Evolutionary conservation across 192 early-diverging fungal genomes (phyloP).

Genomic region (Linnemannia zychae): DNA sequence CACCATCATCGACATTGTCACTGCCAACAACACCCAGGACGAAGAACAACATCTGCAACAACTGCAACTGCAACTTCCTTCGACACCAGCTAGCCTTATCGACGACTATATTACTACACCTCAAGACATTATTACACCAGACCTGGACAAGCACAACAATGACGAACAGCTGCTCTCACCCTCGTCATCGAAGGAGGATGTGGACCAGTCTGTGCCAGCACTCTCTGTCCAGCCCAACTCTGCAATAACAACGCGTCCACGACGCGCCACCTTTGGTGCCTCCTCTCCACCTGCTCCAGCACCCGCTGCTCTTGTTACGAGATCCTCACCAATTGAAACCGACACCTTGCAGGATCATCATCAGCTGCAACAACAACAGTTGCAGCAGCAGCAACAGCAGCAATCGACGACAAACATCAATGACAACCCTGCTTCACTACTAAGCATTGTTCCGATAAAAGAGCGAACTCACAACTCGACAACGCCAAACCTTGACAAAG

Average conservation of each 20-base stretch:
- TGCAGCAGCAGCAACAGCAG: not conserved
- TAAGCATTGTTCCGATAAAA: not conserved
- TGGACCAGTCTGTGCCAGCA: not conserved
- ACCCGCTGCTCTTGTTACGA: not conserved
- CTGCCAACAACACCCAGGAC: not conserved
- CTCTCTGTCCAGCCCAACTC: not conserved
- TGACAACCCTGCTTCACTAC: not conserved
- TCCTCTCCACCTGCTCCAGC: not conserved
- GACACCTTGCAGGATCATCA: not conserved
- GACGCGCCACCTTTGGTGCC: not conserved
- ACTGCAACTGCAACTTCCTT: not conserved
- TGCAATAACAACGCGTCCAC: not conserved
- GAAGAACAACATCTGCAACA: not conserved
- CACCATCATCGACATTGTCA: not conserved
- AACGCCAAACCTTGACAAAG: not conserved
- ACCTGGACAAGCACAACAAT: not conserved
- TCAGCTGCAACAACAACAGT: not conserved
- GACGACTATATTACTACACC: not conserved
- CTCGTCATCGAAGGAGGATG: not conserved
- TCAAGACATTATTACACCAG: not conserved
- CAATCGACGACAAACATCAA: not conserved
- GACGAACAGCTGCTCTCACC: not conserved
- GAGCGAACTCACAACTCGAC: not conserved
- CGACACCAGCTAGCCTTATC: not conserved
- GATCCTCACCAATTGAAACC: not conserved